Evolutionary conservation across 164 flowering plant species (phyloP).

Genomic region (Tetrastigma voinierianum): DNA sequence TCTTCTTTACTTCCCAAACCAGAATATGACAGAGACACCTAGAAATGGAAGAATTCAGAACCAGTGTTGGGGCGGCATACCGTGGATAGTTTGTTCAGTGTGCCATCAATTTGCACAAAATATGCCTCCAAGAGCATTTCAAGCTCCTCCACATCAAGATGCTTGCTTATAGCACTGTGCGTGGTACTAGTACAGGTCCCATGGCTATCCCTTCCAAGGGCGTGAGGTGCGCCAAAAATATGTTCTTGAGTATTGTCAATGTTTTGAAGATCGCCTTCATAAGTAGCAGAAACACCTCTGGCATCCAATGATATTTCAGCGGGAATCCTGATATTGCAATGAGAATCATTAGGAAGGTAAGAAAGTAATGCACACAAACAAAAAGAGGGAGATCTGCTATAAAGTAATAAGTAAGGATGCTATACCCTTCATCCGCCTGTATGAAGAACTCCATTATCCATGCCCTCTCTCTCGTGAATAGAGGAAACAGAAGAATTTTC

Average conservation of each 20-base stretch:
- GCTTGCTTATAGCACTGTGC: constrained; percentile 60
- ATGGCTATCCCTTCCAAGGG: constrained; percentile 48
- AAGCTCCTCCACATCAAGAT: constrained; percentile 89
- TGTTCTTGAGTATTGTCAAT: constrained; percentile 37
- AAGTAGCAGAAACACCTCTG: constrained; percentile 30
- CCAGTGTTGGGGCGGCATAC: constrained; percentile 32
- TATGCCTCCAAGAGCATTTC: constrained; percentile 98
- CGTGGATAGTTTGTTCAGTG: constrained; percentile 80
- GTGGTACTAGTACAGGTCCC: constrained; percentile 71
- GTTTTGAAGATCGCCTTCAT: constrained; percentile 39
- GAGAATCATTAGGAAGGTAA: background rate
- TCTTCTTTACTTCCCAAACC: background rate
- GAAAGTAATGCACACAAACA: background rate
- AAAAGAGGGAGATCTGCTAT: background rate
- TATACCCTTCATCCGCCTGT: constrained; percentile 57
- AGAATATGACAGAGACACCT: too few relatives aligned
- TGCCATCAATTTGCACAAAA: constrained; percentile 95
- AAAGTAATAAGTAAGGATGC: background rate
- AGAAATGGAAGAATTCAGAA: too few relatives aligned
- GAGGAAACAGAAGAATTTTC: constrained; percentile 63
- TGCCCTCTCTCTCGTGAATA: constrained; percentile 43
- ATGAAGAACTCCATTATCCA: constrained; percentile 42
- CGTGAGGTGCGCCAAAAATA: constrained; percentile 30
- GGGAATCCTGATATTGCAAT: constrained; percentile 31
- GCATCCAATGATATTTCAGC: constrained; percentile 51